Percentiles rank a stretch among this genome's conserved stretches.
Evolutionary conservation across 192 early-diverging fungal species (phyloP).

Genomic region (Jimgerdemannia flammicorona): DNA sequence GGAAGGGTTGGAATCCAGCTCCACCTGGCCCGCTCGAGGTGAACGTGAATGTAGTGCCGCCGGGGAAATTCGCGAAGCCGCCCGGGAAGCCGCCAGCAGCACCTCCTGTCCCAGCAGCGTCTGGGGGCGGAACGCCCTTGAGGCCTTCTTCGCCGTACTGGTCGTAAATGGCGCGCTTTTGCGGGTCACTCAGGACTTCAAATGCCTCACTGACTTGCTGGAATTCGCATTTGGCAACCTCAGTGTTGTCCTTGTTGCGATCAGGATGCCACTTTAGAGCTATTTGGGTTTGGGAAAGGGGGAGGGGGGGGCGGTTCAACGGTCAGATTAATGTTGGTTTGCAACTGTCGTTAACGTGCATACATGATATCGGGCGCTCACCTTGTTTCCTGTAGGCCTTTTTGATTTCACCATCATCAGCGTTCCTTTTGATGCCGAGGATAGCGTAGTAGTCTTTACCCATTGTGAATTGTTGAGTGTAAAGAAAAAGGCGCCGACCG

Average conservation of each 20-base stretch:
- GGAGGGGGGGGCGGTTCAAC: too few species aligned
- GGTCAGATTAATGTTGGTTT: too few species aligned
- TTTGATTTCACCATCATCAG: slow-evolving; percentile 74
- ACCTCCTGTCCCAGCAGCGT: slow-evolving; percentile 37
- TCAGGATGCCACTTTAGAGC: slow-evolving; percentile 85
- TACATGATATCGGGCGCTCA: neutral
- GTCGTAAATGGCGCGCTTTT: slow-evolving; percentile 95
- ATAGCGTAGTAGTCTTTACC: slow-evolving; percentile 97
- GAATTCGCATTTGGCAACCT: slow-evolving; percentile 77
- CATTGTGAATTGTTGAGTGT: slow-evolving; percentile 31
- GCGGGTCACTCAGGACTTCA: slow-evolving; percentile 89
- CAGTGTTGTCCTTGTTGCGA: slow-evolving; percentile 57
- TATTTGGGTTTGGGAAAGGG: neutral
- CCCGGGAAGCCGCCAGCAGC: slow-evolving; percentile 49
- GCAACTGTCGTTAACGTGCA: too few species aligned
- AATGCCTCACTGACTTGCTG: slow-evolving; percentile 98
- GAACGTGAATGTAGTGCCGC: slow-evolving; percentile 69
- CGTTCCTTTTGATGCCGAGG: slow-evolving; percentile 72
- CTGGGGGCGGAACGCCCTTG: slow-evolving; percentile 66
- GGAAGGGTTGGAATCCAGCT: slow-evolving; percentile 69
- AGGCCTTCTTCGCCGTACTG: slow-evolving; percentile 94
- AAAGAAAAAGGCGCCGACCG: too few species aligned
- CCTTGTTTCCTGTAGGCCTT: slow-evolving; percentile 72
- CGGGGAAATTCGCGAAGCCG: slow-evolving; percentile 51
- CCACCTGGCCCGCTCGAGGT: slow-evolving; percentile 44